These are phyloP conservation scores for Mycosphaerelloides madeirae DNA, from an alignment of 2,329 filamentous ascomycete species.

Conservation along the genomic window DNA sequence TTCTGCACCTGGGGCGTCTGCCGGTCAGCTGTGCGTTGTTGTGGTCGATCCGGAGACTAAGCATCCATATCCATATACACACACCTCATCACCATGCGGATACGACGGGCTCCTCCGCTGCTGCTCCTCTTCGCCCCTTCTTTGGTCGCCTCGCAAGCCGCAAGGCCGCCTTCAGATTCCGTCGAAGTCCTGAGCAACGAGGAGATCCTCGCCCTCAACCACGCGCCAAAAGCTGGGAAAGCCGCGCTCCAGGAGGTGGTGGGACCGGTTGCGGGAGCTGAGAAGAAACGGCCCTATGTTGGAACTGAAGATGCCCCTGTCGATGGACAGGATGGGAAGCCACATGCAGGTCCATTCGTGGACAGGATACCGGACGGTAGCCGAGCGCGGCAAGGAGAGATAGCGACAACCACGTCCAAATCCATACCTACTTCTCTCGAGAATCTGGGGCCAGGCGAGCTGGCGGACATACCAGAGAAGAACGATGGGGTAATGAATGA, in stretches of 20 bases:
- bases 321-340: slow-evolving; percentile 89
- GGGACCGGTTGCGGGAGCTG: slow-evolving; percentile 7
- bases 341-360: slow-evolving; percentile 79
- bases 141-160: slow-evolving; percentile 47
- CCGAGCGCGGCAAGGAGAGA: slow-evolving; percentile 22
- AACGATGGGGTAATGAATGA: slow-evolving; percentile 91
- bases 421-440: slow-evolving; percentile 31
- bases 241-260: slow-evolving; percentile 17
- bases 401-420: slow-evolving; percentile 29
- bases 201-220: slow-evolving; percentile 24
- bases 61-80: slow-evolving; percentile 7
- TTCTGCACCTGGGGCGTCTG: no score
- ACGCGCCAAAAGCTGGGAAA: slow-evolving; percentile 16
- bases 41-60: no score
- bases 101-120: slow-evolving; percentile 46
- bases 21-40: no score
- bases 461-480: slow-evolving; percentile 47
- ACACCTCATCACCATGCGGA: slow-evolving; percentile 49
- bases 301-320: slow-evolving; percentile 79
- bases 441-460: slow-evolving; percentile 34
- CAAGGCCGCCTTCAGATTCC: slow-evolving; percentile 8
- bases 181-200: slow-evolving; percentile 22
- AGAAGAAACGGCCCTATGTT: slow-evolving; percentile 31
- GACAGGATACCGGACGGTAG: slow-evolving; percentile 42
- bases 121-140: slow-evolving; percentile 57